These are phyloP conservation scores for Phanerodontia chrysosporium DNA, from an alignment of 768 basidiomycete genomes.

Conservation along the genomic window DNA sequence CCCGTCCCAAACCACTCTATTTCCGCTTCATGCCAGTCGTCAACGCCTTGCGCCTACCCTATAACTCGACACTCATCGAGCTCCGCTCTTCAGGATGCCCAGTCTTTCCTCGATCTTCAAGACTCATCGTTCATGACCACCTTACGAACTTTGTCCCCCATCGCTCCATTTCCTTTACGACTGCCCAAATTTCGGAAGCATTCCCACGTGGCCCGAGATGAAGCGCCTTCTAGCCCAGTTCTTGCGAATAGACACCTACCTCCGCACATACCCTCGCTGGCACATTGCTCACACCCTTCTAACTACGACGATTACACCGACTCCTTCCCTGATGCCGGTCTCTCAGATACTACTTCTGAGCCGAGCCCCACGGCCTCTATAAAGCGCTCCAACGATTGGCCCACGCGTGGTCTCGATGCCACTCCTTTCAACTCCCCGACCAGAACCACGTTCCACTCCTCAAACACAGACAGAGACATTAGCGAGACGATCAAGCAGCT, in stretches of 20 bases:
- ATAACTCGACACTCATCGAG: not conserved
- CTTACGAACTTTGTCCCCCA: not conserved
- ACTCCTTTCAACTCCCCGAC: not conserved
- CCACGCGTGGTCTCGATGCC: not conserved
- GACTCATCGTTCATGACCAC: not conserved
- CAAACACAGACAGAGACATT: not conserved
- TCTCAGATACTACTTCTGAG: not conserved
- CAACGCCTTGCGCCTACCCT: not conserved
- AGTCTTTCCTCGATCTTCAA: not conserved
- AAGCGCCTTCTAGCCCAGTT: conserved; percentile 1
- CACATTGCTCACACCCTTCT: not conserved
- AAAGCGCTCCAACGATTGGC: not conserved
- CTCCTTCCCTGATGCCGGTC: not conserved
- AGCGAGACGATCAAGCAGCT: conserved; percentile 9
- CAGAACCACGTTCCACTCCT: not conserved
- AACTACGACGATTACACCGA: not conserved
- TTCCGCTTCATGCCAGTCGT: conserved; percentile 5
- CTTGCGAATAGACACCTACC: not conserved
- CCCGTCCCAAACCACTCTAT: conserved; percentile 1
- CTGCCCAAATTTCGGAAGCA: not conserved
- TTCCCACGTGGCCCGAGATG: not conserved
- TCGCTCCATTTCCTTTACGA: not conserved
- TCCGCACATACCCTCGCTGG: not conserved
- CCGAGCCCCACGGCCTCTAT: not conserved
- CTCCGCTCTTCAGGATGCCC: not conserved